phyloP scores from a whole-genome alignment of 2,329 filamentous ascomycete species.

The Anthostomella pinea region DNA sequence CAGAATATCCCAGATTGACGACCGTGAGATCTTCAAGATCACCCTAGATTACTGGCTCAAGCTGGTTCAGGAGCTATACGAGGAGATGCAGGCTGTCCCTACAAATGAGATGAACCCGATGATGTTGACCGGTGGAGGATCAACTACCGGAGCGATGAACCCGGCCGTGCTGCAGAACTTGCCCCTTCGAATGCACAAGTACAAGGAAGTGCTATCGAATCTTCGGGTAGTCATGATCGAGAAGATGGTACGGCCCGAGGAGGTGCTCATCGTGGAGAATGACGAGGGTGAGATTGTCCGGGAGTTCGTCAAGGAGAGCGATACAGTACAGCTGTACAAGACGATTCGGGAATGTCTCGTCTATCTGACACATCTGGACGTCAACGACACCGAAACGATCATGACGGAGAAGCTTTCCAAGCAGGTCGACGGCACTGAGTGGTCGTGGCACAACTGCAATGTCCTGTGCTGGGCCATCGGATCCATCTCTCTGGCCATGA shows the following conservation, averaged over 20 bases:
- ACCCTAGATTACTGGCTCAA: slow-evolving; percentile 99
- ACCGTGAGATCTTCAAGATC: slow-evolving; percentile 99
- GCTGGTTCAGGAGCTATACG: slow-evolving; percentile 94
- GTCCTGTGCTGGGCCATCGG: slow-evolving; percentile 99
- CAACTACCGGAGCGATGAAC: slow-evolving; percentile 80
- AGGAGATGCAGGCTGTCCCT: slow-evolving; percentile 96
- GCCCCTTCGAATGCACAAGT: slow-evolving; percentile 96
- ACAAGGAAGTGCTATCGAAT: slow-evolving; percentile 89
- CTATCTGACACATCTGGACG: slow-evolving; percentile 95
- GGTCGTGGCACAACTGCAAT: slow-evolving; percentile 99
- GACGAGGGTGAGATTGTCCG: slow-evolving; percentile 98
- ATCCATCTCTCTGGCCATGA: slow-evolving; percentile 98
- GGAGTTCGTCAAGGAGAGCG: slow-evolving; percentile 98
- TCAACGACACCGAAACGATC: slow-evolving; percentile 95
- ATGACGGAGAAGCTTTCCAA: slow-evolving; percentile 98
- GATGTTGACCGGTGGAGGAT: slow-evolving; percentile 69
- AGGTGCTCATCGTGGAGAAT: slow-evolving; percentile 98
- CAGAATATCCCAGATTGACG: slow-evolving; percentile 96
- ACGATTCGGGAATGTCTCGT: slow-evolving; percentile 96
- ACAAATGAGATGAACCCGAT: slow-evolving; percentile 91
- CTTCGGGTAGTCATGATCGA: slow-evolving; percentile 98
- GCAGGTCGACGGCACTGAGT: slow-evolving; percentile 92
- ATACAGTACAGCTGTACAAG: slow-evolving; percentile 99
- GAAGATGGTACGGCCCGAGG: slow-evolving; percentile 98
- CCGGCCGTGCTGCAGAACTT: slow-evolving; percentile 83